Percentiles rank a stretch among this genome's conserved stretches.
Conservation (phyloP, 352 stramenopile genomes). For the Pythium aristosporum region DNA sequence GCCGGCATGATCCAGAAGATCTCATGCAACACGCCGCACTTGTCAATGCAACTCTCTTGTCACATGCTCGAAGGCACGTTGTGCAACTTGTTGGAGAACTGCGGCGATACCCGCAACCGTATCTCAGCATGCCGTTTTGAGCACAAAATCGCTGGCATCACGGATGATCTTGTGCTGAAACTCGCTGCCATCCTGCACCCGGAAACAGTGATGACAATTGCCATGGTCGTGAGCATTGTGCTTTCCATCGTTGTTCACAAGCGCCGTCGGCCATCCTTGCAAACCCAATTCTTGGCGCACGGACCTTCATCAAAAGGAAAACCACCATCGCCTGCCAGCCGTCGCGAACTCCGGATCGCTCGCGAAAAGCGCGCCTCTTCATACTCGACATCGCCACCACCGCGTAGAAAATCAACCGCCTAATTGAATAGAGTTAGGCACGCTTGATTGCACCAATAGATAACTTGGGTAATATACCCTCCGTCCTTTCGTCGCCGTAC, state of each 20-base stretch:
- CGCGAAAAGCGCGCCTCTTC: constrained; percentile 14
- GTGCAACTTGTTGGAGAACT: constrained; percentile 83
- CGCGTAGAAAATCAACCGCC: constrained; percentile 24
- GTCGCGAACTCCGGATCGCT: constrained; percentile 30
- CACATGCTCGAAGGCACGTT: constrained; percentile 91
- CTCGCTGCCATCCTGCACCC: constrained; percentile 49
- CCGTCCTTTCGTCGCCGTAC: background rate
- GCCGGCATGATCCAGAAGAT: constrained; percentile 89
- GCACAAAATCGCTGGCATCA: constrained; percentile 73
- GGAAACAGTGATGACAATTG: constrained; percentile 52
- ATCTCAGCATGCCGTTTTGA: constrained; percentile 76
- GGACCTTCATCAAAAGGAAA: constrained; percentile 24
- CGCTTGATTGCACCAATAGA: constrained; percentile 14
- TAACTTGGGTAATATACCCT: constrained; percentile 8
- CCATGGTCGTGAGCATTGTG: constrained; percentile 51
- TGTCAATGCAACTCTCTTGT: constrained; percentile 89
- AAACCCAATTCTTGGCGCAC: constrained; percentile 26
- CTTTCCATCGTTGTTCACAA: constrained; percentile 64
- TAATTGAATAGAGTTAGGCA: constrained; percentile 2
- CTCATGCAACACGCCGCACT: constrained; percentile 81
- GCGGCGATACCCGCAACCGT: constrained; percentile 49
- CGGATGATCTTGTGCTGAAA: constrained; percentile 61
- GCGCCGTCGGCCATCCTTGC: constrained; percentile 23
- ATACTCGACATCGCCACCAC: constrained; percentile 21
- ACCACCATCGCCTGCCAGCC: constrained; percentile 28